Conservation (phyloP, 768 basidiomycete genomes). For the Tephrocybe sp. region DNA sequence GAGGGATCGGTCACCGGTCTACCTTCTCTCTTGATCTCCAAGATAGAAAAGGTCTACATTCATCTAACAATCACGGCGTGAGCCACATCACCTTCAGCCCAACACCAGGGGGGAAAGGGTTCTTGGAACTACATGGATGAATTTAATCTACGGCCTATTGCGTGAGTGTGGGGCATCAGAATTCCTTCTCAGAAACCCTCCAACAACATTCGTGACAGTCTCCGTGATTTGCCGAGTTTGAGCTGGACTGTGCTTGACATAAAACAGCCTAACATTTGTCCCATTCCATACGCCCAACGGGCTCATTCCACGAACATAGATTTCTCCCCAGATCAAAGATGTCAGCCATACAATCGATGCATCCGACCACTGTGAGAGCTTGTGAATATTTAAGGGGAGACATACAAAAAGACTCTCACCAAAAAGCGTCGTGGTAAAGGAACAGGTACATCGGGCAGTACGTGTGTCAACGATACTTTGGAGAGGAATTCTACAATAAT, state of each 20-base stretch:
- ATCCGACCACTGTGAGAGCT: conserved; percentile 74
- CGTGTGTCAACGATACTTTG: conserved; percentile 62
- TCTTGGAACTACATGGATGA: no score
- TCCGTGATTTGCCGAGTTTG: conserved; percentile 74
- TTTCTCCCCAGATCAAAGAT: conserved; percentile 92
- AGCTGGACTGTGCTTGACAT: conserved; percentile 80
- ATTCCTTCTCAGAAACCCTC: conserved; percentile 64
- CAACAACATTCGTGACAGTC: conserved; percentile 77
- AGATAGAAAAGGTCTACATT: no score
- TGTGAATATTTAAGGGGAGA: conserved; percentile 7
- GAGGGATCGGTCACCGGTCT: no score
- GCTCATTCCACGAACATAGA: conserved; percentile 87
- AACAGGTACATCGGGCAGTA: conserved; percentile 70
- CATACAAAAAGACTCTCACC: conserved; percentile 33
- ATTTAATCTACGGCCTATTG: conserved; percentile 3
- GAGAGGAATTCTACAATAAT: conserved; percentile 76
- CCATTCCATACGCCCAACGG: conserved; percentile 88
- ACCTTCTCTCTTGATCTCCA: no score
- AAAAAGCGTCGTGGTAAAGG: conserved; percentile 71
- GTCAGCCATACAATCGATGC: conserved; percentile 91
- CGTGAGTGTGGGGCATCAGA: conserved; percentile 29
- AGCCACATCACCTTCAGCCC: no score
- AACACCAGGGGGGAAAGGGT: no score
- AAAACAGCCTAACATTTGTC: conserved; percentile 85
- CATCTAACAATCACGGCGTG: no score